Evolutionary conservation across 2,329 filamentous ascomycete species (phyloP).

Genomic region (Fusarium temperatum): DNA sequence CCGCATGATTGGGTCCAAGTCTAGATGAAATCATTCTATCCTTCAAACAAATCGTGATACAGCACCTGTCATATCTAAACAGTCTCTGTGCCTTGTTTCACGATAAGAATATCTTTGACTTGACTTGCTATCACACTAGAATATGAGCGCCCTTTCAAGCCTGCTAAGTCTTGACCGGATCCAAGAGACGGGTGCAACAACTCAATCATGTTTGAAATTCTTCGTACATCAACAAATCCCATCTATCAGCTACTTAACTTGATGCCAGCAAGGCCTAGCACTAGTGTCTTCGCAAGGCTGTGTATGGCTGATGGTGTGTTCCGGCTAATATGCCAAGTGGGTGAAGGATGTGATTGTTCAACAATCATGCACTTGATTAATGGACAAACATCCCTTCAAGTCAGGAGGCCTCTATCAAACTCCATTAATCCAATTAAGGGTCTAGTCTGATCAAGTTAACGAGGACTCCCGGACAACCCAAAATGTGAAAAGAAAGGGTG

Average conservation of each 20-base stretch:
- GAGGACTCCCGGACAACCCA: background rate
- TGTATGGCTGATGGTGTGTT: background rate
- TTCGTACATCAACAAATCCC: background rate
- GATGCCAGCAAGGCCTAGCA: background rate
- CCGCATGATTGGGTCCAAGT: background rate
- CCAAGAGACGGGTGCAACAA: background rate
- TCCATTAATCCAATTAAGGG: background rate
- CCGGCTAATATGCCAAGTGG: constrained; percentile 2
- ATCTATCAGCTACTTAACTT: background rate
- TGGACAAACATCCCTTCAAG: background rate
- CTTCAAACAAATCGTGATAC: background rate
- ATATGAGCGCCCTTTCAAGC: background rate
- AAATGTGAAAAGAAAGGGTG: background rate
- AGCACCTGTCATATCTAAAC: background rate
- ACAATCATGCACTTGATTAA: background rate
- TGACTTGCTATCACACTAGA: background rate
- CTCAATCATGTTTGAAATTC: constrained; percentile 1
- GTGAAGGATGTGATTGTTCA: background rate
- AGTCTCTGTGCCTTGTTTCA: background rate
- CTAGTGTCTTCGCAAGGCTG: background rate
- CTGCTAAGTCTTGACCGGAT: background rate
- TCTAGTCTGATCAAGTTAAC: background rate
- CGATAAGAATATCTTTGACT: background rate
- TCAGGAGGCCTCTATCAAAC: background rate
- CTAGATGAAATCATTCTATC: background rate